Conservation (phyloP, 2,329 filamentous ascomycete species). For the Xylaria sp. region DNA sequence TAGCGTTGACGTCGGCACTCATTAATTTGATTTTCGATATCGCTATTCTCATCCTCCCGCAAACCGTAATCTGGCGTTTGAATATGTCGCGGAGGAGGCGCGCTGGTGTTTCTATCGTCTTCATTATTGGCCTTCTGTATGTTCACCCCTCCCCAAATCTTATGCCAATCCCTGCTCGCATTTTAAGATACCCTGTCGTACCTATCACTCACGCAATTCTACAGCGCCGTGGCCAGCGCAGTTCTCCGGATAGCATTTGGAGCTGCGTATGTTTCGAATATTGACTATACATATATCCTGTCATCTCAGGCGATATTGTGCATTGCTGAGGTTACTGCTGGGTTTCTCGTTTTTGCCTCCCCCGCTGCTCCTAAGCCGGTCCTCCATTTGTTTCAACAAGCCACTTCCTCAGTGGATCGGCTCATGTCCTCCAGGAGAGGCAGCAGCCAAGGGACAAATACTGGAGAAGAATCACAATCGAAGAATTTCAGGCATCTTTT, state of each 20-base stretch:
- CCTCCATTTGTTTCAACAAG: not conserved
- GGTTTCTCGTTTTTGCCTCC: not conserved
- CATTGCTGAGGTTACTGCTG: slow-evolving; percentile 1
- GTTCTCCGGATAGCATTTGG: too few relatives aligned
- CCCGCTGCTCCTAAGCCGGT: not conserved
- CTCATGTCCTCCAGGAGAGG: not conserved
- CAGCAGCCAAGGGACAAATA: too few relatives aligned
- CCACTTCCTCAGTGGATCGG: not conserved
- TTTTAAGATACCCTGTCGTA: too few relatives aligned
- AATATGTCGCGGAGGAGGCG: slow-evolving; percentile 37
- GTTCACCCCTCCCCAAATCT: too few relatives aligned
- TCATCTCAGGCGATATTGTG: too few relatives aligned
- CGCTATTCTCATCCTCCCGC: slow-evolving; percentile 1
- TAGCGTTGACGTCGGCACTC: slow-evolving; percentile 8
- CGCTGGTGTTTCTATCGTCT: slow-evolving; percentile 37
- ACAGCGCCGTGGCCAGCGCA: not conserved
- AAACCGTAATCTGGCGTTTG: slow-evolving; percentile 34
- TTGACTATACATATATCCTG: too few relatives aligned
- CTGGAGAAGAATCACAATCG: too few relatives aligned
- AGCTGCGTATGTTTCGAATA: too few relatives aligned
- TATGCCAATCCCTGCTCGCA: too few relatives aligned
- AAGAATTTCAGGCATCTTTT: too few relatives aligned
- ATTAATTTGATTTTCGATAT: slow-evolving; percentile 2
- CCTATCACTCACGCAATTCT: not conserved
- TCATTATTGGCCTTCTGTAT: slow-evolving; percentile 37